Conservation (phyloP, 345 rosid species). For the Ceriops tagal region DNA sequence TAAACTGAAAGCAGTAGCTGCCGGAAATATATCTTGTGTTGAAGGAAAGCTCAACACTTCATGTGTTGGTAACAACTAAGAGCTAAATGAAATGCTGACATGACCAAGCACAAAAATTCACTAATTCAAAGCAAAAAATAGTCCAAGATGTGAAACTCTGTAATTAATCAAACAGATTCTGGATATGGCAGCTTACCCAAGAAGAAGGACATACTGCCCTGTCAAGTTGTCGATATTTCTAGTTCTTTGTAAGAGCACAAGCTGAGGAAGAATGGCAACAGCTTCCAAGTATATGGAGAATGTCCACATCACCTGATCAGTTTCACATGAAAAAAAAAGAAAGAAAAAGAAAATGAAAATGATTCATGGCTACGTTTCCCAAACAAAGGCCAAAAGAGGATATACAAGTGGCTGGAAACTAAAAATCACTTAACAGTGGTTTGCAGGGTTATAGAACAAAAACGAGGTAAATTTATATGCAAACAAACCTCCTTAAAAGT, state of each 20-base stretch:
- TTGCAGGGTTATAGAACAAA: neutral
- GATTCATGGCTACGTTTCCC: neutral
- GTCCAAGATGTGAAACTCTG: no score
- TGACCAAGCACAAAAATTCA: no score
- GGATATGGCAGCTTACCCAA: conserved; percentile 33
- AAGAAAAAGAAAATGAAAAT: neutral
- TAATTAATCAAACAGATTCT: no score
- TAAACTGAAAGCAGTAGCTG: no score
- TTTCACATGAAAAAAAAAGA: neutral
- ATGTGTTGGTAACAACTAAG: no score
- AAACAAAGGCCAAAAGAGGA: neutral
- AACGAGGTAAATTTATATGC: neutral
- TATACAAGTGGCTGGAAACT: neutral
- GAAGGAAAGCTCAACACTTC: no score
- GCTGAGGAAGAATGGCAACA: conserved; percentile 51
- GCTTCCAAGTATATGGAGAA: conserved; percentile 54
- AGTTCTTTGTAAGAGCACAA: conserved; percentile 46
- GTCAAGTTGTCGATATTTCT: conserved; percentile 53
- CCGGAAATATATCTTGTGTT: no score
- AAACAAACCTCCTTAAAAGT: conserved; percentile 59
- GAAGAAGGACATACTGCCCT: conserved; percentile 47
- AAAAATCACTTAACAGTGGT: neutral
- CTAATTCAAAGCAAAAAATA: no score
- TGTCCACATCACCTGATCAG: conserved; percentile 43
- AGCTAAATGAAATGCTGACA: no score